These are phyloP conservation scores for Zygosaccharomyces kombuchaensis DNA, from an alignment of 805 yeast genomes.

Conservation along the genomic window DNA sequence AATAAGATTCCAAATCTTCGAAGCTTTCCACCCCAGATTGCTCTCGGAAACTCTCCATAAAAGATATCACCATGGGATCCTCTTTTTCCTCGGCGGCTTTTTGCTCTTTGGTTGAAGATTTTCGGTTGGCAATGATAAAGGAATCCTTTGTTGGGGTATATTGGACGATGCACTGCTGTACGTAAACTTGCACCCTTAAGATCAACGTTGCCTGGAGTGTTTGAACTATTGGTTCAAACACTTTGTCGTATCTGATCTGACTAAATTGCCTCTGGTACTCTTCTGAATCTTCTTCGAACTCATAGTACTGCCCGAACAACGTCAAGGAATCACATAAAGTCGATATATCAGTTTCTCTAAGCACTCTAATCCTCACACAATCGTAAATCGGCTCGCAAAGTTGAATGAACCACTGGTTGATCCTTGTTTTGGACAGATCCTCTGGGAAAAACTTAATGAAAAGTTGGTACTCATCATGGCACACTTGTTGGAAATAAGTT, in stretches of 20 bases:
- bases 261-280: constrained; percentile 31
- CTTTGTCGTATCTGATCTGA: constrained; percentile 46
- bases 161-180: constrained; percentile 62
- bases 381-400: constrained; percentile 79
- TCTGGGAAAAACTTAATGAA: constrained; percentile 52
- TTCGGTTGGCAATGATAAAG: constrained; percentile 52
- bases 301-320: constrained; percentile 61
- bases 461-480: constrained; percentile 56
- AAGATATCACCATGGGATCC: constrained; percentile 14
- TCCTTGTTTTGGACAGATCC: constrained; percentile 32
- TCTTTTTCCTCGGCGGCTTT: constrained; percentile 11
- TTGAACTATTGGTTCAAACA: constrained; percentile 66
- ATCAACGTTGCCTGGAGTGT: constrained; percentile 79
- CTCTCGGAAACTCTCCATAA: constrained; percentile 9
- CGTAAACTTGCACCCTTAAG: constrained; percentile 68
- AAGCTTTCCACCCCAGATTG: background rate
- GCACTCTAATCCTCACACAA: constrained; percentile 55
- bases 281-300: constrained; percentile 49
- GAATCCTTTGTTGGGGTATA: constrained; percentile 69
- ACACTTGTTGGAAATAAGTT: constrained; percentile 53
- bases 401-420: constrained; percentile 57
- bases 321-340: constrained; percentile 72
- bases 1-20: constrained; percentile 36
- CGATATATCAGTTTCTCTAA: constrained; percentile 66
- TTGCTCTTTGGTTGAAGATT: constrained; percentile 9